Conservation (phyloP, 768 basidiomycete genomes). For the Leccinum subtestaceum region DNA sequence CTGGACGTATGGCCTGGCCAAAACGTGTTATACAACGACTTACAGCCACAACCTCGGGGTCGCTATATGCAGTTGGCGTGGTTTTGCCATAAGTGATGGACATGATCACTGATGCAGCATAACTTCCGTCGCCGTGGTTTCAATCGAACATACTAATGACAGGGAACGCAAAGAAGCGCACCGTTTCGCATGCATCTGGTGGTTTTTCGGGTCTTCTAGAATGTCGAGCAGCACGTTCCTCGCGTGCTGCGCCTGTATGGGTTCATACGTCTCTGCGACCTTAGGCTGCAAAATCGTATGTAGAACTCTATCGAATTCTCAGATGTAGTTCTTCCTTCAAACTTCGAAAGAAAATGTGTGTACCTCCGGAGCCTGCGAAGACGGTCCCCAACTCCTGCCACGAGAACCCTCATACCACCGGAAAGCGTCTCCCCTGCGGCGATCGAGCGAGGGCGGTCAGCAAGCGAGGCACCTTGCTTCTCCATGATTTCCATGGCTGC, state of each 20-base stretch:
- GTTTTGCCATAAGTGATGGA: constrained; percentile 40
- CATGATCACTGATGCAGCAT: constrained; percentile 39
- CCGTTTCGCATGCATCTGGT: constrained; percentile 35
- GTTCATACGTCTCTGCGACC: constrained; percentile 32
- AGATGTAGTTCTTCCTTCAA: background rate
- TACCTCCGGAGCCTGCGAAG: constrained; percentile 32
- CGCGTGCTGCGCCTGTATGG: constrained; percentile 33
- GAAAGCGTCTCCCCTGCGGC: constrained; percentile 36
- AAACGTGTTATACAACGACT: constrained; percentile 27
- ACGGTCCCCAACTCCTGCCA: constrained; percentile 27
- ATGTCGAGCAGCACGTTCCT: constrained; percentile 35
- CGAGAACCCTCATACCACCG: constrained; percentile 32
- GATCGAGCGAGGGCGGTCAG: constrained; percentile 36
- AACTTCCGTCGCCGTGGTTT: constrained; percentile 22
- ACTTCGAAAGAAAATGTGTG: background rate
- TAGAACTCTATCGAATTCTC: constrained; percentile 25
- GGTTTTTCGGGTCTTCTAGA: constrained; percentile 30
- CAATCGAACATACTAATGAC: background rate
- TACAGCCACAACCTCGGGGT: constrained; percentile 34
- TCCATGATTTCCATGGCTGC: constrained; percentile 41
- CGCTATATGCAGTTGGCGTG: constrained; percentile 36
- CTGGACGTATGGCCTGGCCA: constrained; percentile 22
- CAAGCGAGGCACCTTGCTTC: constrained; percentile 35
- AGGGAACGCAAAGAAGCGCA: background rate
- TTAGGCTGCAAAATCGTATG: constrained; percentile 36